Percentiles rank a stretch among this genome's conserved stretches.
These are phyloP conservation scores for Fraxinus excelsior DNA, from an alignment of 257 asterid species.

Conservation along the genomic window DNA sequence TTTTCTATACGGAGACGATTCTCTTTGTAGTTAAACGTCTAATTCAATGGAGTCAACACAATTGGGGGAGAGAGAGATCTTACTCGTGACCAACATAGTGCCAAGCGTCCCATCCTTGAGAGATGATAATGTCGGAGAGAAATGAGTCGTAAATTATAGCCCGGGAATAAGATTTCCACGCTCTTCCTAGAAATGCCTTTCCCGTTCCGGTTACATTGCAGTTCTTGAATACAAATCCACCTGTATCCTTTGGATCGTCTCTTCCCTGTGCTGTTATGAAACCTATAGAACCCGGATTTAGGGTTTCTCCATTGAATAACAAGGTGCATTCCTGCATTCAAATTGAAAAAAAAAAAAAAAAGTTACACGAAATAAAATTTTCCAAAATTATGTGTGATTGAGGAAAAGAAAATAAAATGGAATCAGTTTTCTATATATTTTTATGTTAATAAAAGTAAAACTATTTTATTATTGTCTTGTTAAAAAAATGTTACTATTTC, in stretches of 20 bases:
- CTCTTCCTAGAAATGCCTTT: slow-evolving; percentile 47
- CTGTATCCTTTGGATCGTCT: slow-evolving; percentile 4
- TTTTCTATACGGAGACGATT: too few relatives aligned
- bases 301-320: slow-evolving; percentile 8
- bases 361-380: too few relatives aligned
- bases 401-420: not conserved
- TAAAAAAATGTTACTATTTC: too few relatives aligned
- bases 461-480: too few relatives aligned
- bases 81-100: slow-evolving; percentile 35
- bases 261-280: slow-evolving; percentile 55
- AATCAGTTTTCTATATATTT: too few relatives aligned
- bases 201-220: slow-evolving; percentile 58
- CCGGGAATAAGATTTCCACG: slow-evolving; percentile 32
- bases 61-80: not conserved
- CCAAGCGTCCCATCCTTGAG: slow-evolving; percentile 56
- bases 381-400: too few relatives aligned
- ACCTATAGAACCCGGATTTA: too few relatives aligned
- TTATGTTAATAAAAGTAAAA: too few relatives aligned
- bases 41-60: too few relatives aligned
- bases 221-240: slow-evolving; percentile 58
- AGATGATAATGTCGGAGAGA: slow-evolving; percentile 22
- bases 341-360: not conserved
- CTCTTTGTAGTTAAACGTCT: too few relatives aligned
- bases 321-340: slow-evolving; percentile 36
- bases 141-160: slow-evolving; percentile 22